A percentile compares a stretch with the other conserved stretches of the same genome.
phyloP scores from a whole-genome alignment of 1,139 yeast species.

The Yamadazyma trypodendri region DNA sequence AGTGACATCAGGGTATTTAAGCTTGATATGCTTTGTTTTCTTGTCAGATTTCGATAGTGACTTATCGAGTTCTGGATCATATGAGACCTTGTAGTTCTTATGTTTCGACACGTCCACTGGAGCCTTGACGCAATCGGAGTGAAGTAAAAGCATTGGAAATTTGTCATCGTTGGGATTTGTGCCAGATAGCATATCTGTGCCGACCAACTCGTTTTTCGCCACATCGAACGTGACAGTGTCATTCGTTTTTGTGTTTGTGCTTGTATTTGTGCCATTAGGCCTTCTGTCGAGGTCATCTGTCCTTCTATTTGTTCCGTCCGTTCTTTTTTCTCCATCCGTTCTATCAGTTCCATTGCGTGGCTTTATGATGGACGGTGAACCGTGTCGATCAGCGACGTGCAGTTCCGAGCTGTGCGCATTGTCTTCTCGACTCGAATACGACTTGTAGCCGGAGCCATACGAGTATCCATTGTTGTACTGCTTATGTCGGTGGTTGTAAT shows the following conservation, averaged over 20 bases:
- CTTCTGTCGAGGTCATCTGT: no score
- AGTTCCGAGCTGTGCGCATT: no score
- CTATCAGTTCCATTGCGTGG: no score
- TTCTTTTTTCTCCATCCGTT: no score
- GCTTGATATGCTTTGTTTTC: constrained; percentile 37
- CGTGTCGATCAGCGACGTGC: no score
- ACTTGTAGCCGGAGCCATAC: neutral
- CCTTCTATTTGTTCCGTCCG: no score
- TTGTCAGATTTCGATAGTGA: constrained; percentile 27
- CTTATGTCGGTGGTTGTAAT: constrained; percentile 7
- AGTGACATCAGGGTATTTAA: constrained; percentile 37
- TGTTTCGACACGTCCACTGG: constrained; percentile 15
- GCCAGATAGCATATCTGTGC: constrained; percentile 36
- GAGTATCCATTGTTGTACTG: constrained; percentile 1
- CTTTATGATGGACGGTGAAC: no score
- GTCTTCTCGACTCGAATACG: neutral
- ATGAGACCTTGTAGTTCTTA: constrained; percentile 43
- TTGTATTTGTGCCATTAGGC: neutral
- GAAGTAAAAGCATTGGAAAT: constrained; percentile 33
- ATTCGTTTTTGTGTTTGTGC: neutral
- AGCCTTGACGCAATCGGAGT: constrained; percentile 22
- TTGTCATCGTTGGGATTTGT: constrained; percentile 31
- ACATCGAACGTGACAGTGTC: neutral
- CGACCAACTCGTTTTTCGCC: constrained; percentile 14
- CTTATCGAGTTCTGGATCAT: constrained; percentile 57